Evolutionary conservation across 2,329 filamentous ascomycete species (phyloP).

Genomic region (Aspergillus sp.): DNA sequence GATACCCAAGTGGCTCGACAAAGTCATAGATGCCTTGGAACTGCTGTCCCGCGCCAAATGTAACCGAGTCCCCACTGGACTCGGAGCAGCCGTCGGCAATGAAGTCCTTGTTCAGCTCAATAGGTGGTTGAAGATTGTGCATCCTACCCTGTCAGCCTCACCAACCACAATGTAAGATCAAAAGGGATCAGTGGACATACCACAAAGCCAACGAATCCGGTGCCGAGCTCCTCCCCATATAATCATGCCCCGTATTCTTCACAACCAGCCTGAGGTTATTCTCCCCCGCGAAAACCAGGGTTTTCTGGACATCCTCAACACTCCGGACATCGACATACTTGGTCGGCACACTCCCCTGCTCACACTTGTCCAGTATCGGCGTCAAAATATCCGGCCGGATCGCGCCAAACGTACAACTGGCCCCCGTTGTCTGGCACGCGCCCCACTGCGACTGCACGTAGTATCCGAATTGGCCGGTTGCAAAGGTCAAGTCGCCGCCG

Average conservation of each 20-base stretch:
- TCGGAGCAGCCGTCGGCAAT: slow-evolving; percentile 19
- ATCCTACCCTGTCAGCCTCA: neutral
- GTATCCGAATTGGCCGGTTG: slow-evolving; percentile 14
- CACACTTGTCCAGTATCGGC: neutral
- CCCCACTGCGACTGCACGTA: slow-evolving; percentile 16
- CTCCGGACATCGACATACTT: slow-evolving; percentile 17
- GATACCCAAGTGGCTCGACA: slow-evolving; percentile 19
- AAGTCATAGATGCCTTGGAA: slow-evolving; percentile 27
- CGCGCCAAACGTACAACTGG: slow-evolving; percentile 5
- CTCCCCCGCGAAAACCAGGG: slow-evolving; percentile 9
- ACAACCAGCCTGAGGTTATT: slow-evolving; percentile 14
- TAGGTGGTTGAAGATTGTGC: slow-evolving; percentile 24
- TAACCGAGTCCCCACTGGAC: slow-evolving; percentile 19
- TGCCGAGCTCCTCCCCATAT: slow-evolving; percentile 18
- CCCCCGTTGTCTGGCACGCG: slow-evolving; percentile 16
- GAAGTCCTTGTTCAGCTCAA: slow-evolving; percentile 21
- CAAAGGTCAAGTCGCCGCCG: neutral
- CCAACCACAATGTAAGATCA: too few relatives aligned
- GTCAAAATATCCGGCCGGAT: neutral
- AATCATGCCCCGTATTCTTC: slow-evolving; percentile 25
- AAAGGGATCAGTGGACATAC: neutral
- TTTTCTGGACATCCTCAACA: slow-evolving; percentile 18
- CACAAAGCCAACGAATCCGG: slow-evolving; percentile 20
- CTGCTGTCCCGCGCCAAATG: slow-evolving; percentile 25
- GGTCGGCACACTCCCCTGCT: slow-evolving; percentile 18